Evolutionary conservation across 2,329 filamentous ascomycete genomes (phyloP), one percentile per base, ranked within the genome.

Genomic region (Dactylellina sp.): DNA sequence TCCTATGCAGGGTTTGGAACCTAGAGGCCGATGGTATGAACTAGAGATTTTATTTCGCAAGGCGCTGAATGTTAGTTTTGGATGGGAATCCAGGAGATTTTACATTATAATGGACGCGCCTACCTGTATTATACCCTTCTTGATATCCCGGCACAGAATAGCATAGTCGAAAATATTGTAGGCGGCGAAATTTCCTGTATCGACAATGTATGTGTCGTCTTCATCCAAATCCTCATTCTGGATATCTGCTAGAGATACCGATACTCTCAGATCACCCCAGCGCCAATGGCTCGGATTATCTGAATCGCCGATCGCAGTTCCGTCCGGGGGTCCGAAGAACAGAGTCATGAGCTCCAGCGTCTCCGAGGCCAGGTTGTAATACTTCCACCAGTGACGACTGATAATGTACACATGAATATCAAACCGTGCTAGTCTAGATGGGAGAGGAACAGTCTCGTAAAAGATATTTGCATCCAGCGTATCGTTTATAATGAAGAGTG

Each of bases 201-300:
- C 28, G 12, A 55, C 50, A 1, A 39, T 14, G 4, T 32, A 9
- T 5, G 4, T 32, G 18, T 24, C 25, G n/a, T 7, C 9, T 39
- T 22, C 18, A 7, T 14, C 16, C 5, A 32, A 9, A 25, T 40
- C 16, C 1, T 40, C 25, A 14, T 55, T 40, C 24, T 40, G 50
- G 11, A 55, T 39, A 24, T 55, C 50, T 6, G 32, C 50, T 40
- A 40, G n/a, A 12, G 53, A 42, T 57, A 57, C 40, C 7, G 53
- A 57, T n/a, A 57, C 28, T 57, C 12, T 44, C 24, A 57, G 9
- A 57, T 57, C 37, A 7, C n/a, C 53, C 53, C 53, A 57, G 1
- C 18, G 53, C 53, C 53, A 57, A 57, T 57, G 39, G 20, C 39
- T 28, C 18, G 37, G 53, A 28, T 44, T 44, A 1, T 55, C 11